These are phyloP conservation scores for Trypanosoma grayi DNA, from an alignment of 208 protist species.

Conservation along the genomic window DNA sequence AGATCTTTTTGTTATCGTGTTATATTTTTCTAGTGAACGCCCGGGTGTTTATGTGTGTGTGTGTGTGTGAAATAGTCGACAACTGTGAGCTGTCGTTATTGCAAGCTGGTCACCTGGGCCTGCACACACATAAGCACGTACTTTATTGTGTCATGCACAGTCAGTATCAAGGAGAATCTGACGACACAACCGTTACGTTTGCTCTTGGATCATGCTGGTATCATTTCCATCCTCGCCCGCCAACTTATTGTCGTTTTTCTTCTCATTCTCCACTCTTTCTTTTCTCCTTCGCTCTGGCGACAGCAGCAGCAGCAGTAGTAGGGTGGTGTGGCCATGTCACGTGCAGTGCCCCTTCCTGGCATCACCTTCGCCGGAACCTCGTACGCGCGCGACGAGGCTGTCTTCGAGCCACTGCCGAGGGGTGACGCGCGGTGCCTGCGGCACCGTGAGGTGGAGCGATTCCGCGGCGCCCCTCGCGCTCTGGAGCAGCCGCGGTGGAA, in stretches of 20 bases:
- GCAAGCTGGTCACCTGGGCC: too few species aligned
- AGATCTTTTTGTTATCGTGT: too few species aligned
- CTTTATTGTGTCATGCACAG: too few species aligned
- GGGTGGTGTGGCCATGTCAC: not conserved
- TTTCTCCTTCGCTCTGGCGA: not conserved
- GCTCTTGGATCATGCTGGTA: too few species aligned
- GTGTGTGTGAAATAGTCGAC: too few species aligned
- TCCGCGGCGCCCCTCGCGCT: constrained; percentile 24
- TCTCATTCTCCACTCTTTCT: not conserved
- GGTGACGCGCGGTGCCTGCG: constrained; percentile 22
- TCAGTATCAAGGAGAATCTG: too few species aligned
- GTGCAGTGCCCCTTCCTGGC: constrained; percentile 2
- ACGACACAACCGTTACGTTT: too few species aligned
- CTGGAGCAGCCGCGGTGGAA: constrained; percentile 57
- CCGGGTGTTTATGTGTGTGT: not conserved
- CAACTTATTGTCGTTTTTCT: too few species aligned
- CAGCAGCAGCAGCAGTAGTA: not conserved
- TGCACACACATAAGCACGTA: too few species aligned
- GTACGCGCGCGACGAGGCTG: constrained; percentile 34
- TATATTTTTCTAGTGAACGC: too few species aligned
- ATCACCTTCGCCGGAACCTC: constrained; percentile 19
- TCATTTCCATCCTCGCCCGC: too few species aligned
- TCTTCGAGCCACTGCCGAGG: constrained; percentile 47
- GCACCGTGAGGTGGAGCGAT: constrained; percentile 45
- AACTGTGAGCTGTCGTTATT: too few species aligned